These are phyloP conservation scores for Podospora pseudoanserina DNA, from an alignment of 495 filamentous ascomycete species.

Conservation along the genomic window DNA sequence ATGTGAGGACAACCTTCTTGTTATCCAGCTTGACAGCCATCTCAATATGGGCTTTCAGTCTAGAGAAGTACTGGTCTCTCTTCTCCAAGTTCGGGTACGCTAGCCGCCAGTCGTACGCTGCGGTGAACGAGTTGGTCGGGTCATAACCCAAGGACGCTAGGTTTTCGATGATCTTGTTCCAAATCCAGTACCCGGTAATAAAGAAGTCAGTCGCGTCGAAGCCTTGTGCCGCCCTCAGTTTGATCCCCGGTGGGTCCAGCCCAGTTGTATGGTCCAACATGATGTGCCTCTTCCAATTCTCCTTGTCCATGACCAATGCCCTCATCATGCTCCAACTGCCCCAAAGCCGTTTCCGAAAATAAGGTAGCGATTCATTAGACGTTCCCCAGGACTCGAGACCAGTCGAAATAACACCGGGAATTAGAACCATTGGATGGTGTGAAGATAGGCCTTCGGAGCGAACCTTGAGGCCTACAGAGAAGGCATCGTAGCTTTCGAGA, in stretches of 20 bases:
- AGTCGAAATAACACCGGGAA: slow-evolving; percentile 95
- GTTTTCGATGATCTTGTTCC: slow-evolving; percentile 98
- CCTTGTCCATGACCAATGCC: slow-evolving; percentile 87
- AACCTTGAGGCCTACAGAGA: slow-evolving; percentile 79
- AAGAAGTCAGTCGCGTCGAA: slow-evolving; percentile 99
- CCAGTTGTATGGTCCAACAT: slow-evolving; percentile 93
- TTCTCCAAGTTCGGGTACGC: slow-evolving; percentile 83
- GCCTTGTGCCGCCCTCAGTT: slow-evolving; percentile 89
- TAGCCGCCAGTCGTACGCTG: slow-evolving; percentile 98
- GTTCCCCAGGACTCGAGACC: slow-evolving; percentile 97
- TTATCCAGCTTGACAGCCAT: slow-evolving; percentile 62
- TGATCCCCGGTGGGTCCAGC: slow-evolving; percentile 87
- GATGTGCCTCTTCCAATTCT: slow-evolving; percentile 91
- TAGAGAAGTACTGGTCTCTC: slow-evolving; percentile 89
- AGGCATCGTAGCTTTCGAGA: slow-evolving; percentile 82
- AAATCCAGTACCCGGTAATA: slow-evolving; percentile 91
- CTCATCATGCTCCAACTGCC: slow-evolving; percentile 98
- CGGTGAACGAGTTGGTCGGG: slow-evolving; percentile 90
- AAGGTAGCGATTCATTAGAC: slow-evolving; percentile 70
- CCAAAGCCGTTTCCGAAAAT: slow-evolving; percentile 92
- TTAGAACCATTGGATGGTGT: slow-evolving; percentile 89
- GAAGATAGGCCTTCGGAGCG: slow-evolving; percentile 78
- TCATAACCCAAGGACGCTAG: slow-evolving; percentile 94
- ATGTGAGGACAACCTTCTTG: slow-evolving; percentile 81
- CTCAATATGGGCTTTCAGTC: slow-evolving; percentile 87